These are phyloP conservation scores for Lachnellula hyalina DNA, from an alignment of 2,329 filamentous ascomycete species.

Conservation along the genomic window DNA sequence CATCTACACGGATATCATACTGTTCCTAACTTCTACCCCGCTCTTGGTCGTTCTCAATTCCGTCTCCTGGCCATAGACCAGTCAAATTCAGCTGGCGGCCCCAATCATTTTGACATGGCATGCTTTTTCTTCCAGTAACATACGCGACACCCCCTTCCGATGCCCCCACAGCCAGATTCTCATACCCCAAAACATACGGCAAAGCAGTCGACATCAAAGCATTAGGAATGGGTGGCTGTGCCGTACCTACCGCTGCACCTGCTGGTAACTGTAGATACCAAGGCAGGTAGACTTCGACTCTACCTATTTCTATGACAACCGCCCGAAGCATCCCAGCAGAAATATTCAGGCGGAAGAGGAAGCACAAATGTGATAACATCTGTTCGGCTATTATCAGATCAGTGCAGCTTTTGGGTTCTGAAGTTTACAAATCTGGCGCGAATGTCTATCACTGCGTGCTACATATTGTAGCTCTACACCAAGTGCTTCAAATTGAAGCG, in stretches of 20 bases:
- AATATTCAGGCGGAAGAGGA: not conserved
- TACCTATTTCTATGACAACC: not conserved
- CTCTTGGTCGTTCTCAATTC: not conserved
- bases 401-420: not conserved
- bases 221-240: not conserved
- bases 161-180: not conserved
- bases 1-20: no score
- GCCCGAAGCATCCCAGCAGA: not conserved
- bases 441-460: not conserved
- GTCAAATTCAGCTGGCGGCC: not conserved
- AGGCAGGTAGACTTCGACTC: not conserved
- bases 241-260: not conserved
- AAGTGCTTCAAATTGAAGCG: not conserved
- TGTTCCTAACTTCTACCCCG: no score
- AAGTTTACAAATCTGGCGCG: not conserved
- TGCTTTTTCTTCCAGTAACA: not conserved
- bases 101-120: not conserved
- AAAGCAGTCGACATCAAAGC: not conserved
- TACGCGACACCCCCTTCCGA: not conserved
- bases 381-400: not conserved
- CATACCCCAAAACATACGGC: not conserved
- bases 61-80: not conserved
- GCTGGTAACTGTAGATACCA: not conserved
- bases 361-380: not conserved
- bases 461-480: not conserved